phyloP scores from a whole-genome alignment of 2,329 filamentous ascomycete species.

The Verticillium alfalfae region DNA sequence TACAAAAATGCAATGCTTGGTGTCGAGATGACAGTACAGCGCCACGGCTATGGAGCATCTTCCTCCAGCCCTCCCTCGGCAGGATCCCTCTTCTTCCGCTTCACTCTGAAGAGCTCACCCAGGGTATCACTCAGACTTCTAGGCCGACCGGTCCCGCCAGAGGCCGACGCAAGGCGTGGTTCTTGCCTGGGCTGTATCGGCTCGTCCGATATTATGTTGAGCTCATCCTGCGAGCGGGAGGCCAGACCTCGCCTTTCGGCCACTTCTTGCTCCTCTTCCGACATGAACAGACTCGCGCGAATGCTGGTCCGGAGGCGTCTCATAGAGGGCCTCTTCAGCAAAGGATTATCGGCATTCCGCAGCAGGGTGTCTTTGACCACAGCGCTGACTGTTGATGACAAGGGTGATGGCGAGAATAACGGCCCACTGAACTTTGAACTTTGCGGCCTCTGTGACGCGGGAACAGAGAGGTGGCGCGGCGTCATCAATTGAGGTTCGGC shows the following conservation, averaged over 20 bases:
- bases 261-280: slow-evolving; percentile 32
- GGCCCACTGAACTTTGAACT: slow-evolving; percentile 36
- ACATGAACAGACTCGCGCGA: slow-evolving; percentile 49
- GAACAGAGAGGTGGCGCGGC: slow-evolving; percentile 14
- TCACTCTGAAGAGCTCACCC: slow-evolving; percentile 30
- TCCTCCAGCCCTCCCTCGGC: slow-evolving; percentile 13
- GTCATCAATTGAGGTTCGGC: slow-evolving; percentile 16
- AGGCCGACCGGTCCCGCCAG: slow-evolving; percentile 22
- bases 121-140: slow-evolving; percentile 36
- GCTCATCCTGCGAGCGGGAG: neutral
- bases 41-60: neutral
- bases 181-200: neutral
- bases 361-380: slow-evolving; percentile 52
- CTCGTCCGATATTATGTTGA: neutral
- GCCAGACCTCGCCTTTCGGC: slow-evolving; percentile 2
- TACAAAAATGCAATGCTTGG: slow-evolving; percentile 8
- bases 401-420: slow-evolving; percentile 54
- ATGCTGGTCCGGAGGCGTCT: slow-evolving; percentile 44
- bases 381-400: slow-evolving; percentile 53
- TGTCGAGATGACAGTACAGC: neutral
- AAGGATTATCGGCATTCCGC: slow-evolving; percentile 33
- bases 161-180: neutral
- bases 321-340: slow-evolving; percentile 35
- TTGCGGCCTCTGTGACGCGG: slow-evolving; percentile 19
- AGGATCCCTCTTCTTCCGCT: slow-evolving; percentile 19